These are phyloP conservation scores for Calamus simplicifolius DNA, from an alignment of 176 grass and related monocot genomes.

Conservation along the genomic window DNA sequence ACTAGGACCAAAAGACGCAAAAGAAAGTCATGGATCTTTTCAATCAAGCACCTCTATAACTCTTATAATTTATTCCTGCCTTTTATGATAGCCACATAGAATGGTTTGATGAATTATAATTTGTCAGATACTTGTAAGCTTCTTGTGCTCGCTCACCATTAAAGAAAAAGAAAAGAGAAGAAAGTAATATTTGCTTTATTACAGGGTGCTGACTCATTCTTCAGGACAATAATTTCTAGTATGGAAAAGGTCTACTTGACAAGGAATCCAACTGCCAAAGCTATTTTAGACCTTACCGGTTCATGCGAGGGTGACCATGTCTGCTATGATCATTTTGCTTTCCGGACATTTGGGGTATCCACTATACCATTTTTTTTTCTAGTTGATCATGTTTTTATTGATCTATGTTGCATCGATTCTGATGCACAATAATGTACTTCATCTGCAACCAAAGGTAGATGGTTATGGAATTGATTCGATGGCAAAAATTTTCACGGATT, in stretches of 20 bases:
- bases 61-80: too few relatives aligned
- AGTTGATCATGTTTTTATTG: conserved; percentile 1
- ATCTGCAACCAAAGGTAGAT: conserved; percentile 55
- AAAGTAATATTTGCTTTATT: conserved; percentile 7
- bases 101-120: too few relatives aligned
- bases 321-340: conserved; percentile 93
- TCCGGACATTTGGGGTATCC: conserved; percentile 85
- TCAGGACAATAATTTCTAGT: conserved; percentile 50
- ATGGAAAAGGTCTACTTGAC: conserved; percentile 88
- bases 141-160: too few relatives aligned
- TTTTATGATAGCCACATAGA: too few relatives aligned
- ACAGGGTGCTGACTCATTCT: conserved; percentile 76
- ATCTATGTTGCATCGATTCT: too few relatives aligned
- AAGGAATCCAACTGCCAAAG: conserved; percentile 81
- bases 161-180: too few relatives aligned
- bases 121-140: too few relatives aligned
- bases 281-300: conserved; percentile 62
- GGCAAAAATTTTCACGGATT: conserved; percentile 75
- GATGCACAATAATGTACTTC: not conserved
- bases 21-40: too few relatives aligned
- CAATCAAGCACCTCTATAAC: too few relatives aligned
- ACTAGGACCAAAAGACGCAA: too few relatives aligned
- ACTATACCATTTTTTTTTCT: conserved; percentile 1
- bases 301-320: conserved; percentile 66
- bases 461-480: conserved; percentile 91